Conservation (phyloP, 225 moss, liverwort and hornwort genomes). For the Bryum argenteum region DNA sequence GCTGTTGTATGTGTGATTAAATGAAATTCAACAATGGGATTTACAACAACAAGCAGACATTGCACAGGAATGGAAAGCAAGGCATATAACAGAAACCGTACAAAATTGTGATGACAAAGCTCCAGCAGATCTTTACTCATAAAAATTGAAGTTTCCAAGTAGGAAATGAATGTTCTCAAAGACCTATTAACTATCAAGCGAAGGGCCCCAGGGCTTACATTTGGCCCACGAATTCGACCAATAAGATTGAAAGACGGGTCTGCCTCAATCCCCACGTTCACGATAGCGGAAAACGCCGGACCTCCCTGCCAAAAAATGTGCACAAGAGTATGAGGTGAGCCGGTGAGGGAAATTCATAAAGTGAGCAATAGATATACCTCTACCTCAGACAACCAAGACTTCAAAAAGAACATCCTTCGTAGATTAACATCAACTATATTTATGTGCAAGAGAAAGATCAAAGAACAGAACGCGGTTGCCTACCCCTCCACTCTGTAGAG, state of each 20-base stretch:
- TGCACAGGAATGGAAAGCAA: slow-evolving; percentile 22
- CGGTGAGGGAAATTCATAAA: background rate
- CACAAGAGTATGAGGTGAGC: slow-evolving; percentile 25
- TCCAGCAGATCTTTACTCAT: slow-evolving; percentile 71
- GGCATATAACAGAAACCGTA: slow-evolving; percentile 45
- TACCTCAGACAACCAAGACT: background rate
- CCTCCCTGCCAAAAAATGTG: slow-evolving; percentile 48
- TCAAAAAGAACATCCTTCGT: background rate
- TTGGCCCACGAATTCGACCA: slow-evolving; percentile 98
- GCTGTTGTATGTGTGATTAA: slow-evolving; percentile 19
- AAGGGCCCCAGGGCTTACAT: slow-evolving; percentile 98
- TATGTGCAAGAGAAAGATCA: slow-evolving; percentile 17
- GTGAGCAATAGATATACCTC: background rate
- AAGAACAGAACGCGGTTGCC: slow-evolving; percentile 17
- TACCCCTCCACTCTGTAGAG: slow-evolving; percentile 59
- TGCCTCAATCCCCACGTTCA: slow-evolving; percentile 81
- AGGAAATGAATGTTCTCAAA: slow-evolving; percentile 52
- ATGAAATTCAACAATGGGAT: slow-evolving; percentile 20
- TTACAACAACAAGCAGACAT: slow-evolving; percentile 15
- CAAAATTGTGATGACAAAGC: slow-evolving; percentile 52
- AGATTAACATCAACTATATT: background rate
- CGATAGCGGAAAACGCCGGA: slow-evolving; percentile 49
- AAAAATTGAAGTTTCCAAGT: slow-evolving; percentile 58
- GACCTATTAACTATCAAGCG: slow-evolving; percentile 65
- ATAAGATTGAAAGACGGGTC: slow-evolving; percentile 89